Base-by-base conservation (phyloP, 1,284 basidiomycete species). In the Athelia psychrophila region DNA sequence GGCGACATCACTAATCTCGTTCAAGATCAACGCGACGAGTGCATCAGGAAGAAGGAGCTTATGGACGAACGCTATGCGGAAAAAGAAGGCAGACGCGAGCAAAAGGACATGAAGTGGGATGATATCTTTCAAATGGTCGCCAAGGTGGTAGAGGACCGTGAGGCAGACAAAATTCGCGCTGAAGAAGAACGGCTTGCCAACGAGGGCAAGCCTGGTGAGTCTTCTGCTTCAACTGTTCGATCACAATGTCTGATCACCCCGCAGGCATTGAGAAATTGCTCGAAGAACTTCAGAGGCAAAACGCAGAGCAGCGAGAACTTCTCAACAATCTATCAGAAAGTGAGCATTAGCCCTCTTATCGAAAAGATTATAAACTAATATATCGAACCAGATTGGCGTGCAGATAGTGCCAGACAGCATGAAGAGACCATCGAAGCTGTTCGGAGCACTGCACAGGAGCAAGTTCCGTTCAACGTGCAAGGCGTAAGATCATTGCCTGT, bases 401-500 rank as follows among this genome's bases (percentile, higher is more conserved):
- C 74, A 3, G 87, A 90, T 49, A 83, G 74, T 56, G 70, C 68
- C 19, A 74, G 73, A 53, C 83, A 85, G 53, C 84, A 88, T 54
- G 70, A 79, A 53, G 83, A 84, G 44, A 83, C 82, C 2, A 69
- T 91, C 38, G 73, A 75, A 2, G 80, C 80, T 38, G 80, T 90
- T 35, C 75, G 76, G 49, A 73, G 79, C 20, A 88, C 84, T 36
- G 85, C 86, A 0, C 72, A 81, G 53, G 81, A 86, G 58, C 85
- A 85, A 66, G 80, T 91, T 15, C 82, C 81, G 9, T 91, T 84
- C 74, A 90, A 91, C 55, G 81, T 91, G 5, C 84, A 88, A 74
- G 79, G 79, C 27, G 86, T 89, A 69, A 54, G 81, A 67, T 3
- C 23, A 42, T 4, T 47, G 15, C 48, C 8, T 25, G 47, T 19